Evolutionary conservation across 257 asterid genomes (phyloP).

Genomic region (Solanum bulbocastanum): DNA sequence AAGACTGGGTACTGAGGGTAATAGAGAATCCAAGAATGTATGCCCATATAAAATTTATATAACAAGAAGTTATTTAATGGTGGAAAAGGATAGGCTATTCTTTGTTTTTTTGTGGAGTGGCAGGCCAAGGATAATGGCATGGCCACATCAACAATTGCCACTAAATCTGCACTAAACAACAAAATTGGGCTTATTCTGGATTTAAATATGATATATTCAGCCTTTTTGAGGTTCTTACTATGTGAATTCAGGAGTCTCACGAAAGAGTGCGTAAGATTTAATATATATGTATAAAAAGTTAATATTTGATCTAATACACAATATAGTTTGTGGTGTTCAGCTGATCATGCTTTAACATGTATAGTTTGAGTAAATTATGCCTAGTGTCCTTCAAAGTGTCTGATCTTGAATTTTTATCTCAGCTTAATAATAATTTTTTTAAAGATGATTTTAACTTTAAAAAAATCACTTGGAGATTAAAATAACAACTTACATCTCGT

Average conservation of each 20-base stretch:
- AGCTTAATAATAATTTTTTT: no score
- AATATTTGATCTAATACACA: background rate
- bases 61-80: background rate
- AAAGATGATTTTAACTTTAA: no score
- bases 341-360: background rate
- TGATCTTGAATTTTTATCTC: no score
- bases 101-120: background rate
- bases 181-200: background rate
- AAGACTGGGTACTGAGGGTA: background rate
- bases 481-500: no score
- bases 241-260: background rate
- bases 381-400: no score
- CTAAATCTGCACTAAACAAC: background rate
- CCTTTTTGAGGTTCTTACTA: background rate
- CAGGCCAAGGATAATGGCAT: background rate
- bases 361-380: background rate
- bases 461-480: no score
- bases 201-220: background rate
- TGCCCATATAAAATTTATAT: background rate
- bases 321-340: background rate
- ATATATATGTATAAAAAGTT: background rate
- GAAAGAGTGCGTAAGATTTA: background rate
- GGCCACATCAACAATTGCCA: background rate
- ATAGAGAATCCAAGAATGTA: background rate
- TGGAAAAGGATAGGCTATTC: background rate